Evolutionary conservation across 2,329 filamentous ascomycete genomes (phyloP), one percentile per base, ranked within the genome.

Genomic region (Hypomyces perniciosus): DNA sequence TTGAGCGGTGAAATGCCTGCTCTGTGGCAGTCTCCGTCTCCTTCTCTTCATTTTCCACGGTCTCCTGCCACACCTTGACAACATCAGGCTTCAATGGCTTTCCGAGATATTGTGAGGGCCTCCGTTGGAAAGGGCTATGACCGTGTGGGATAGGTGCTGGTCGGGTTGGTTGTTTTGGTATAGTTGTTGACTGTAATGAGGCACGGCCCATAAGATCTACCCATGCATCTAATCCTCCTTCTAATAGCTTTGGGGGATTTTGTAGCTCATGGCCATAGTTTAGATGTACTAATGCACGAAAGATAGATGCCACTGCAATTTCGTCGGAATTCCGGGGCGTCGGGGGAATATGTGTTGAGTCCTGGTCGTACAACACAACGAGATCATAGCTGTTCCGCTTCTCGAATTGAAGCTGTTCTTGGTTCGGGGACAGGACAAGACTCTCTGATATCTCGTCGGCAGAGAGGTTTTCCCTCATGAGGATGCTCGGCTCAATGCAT

Each of bases 191-290:
- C 52, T 75, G 71, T 7, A 84, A 72, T 1, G 86, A 84, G 48
- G 83, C 78, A 9, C 74, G 70, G 2, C 93, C 92, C 60, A 96
- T 76, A n/a, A 93, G 69, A 60, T 93, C 85, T 13, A 83, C 72
- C 93, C 93, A 99, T 4, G 90, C 88, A 59, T 91, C 83, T 8
- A 99, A 68, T 0, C 93, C 93, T 13, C 93, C 93, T 47, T 80
- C 74, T 1, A 99, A 73, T 31, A 99, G 75, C 50, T 90, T 87
- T 0, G 92, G 91, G 3, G 80, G 77, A 28, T 83, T 77, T 52
- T 82, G 85, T 31, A 95, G 70, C 8, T 85, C 85, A 58, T 86
- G 88, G 12, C 85, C 83, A 52, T 86, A 87, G 58, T 91, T 95
- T 68, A 91, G 95, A 51, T 93, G 84, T 47, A 84, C 83, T 4